A percentile compares a stretch with the other conserved stretches of the same genome.
These are phyloP conservation scores for Macrolepiota dolichaula DNA, from an alignment of 768 basidiomycete species.

Conservation along the genomic window DNA sequence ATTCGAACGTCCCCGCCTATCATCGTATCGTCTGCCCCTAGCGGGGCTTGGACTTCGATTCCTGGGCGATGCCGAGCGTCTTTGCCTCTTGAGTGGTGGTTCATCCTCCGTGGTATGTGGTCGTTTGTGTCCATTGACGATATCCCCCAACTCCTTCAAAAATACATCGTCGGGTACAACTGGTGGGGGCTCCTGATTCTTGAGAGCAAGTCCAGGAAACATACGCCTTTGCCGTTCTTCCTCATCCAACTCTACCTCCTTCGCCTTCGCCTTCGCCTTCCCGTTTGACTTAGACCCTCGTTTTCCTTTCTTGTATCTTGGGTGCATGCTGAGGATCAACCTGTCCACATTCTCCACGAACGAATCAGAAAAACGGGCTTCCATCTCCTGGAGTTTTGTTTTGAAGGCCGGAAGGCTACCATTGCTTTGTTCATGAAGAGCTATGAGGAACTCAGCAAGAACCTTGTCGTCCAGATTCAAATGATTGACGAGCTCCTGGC, in stretches of 20 bases:
- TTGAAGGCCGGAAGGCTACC: slow-evolving; percentile 77
- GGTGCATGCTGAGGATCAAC: slow-evolving; percentile 90
- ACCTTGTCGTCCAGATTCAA: slow-evolving; percentile 85
- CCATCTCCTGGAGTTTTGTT: slow-evolving; percentile 67
- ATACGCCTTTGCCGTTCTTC: slow-evolving; percentile 77
- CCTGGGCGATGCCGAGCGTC: slow-evolving; percentile 48
- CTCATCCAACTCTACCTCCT: slow-evolving; percentile 44
- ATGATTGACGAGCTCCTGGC: slow-evolving; percentile 91
- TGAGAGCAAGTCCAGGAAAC: slow-evolving; percentile 86
- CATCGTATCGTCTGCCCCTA: slow-evolving; percentile 48
- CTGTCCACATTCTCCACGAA: slow-evolving; percentile 93
- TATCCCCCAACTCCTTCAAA: slow-evolving; percentile 85
- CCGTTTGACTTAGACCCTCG: slow-evolving; percentile 30
- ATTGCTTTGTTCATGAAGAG: slow-evolving; percentile 81
- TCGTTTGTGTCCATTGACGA: slow-evolving; percentile 74
- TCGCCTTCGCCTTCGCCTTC: slow-evolving; percentile 28
- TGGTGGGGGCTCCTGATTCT: slow-evolving; percentile 67
- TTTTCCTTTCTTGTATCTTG: slow-evolving; percentile 83
- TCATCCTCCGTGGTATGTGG: slow-evolving; percentile 22
- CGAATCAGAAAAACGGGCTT: slow-evolving; percentile 84
- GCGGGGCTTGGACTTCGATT: slow-evolving; percentile 58
- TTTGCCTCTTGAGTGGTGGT: slow-evolving; percentile 58
- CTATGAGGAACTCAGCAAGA: slow-evolving; percentile 92
- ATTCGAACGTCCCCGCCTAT: slow-evolving; percentile 34
- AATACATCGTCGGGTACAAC: slow-evolving; percentile 73